Base-by-base conservation (phyloP, 2,329 filamentous ascomycete genomes). In the Cladobotryum mycophilum region DNA sequence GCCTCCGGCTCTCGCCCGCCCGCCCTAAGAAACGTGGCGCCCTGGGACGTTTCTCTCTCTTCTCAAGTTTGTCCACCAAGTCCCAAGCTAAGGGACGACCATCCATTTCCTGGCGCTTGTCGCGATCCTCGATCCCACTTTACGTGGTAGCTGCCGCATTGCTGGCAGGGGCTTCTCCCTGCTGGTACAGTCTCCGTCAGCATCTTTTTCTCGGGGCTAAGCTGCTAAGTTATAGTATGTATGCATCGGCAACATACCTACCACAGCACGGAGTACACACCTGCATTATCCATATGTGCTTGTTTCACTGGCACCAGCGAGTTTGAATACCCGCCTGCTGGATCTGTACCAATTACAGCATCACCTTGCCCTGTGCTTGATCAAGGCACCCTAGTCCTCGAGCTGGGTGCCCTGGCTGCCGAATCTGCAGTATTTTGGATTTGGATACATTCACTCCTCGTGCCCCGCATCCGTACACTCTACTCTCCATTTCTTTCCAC, bases 61-160 rank as follows among this genome's bases (percentile, higher is more conserved):
- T 35, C 51, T 45, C 40, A 36, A 33, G 25, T 30, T 47, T 34
- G n/a, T 15, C 30, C 38, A 48, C 17, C 46, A 38, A 48, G 33
- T 47, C 33, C 17, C 25, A 20, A 34, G 30, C 22, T 41, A 34
- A 52, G 45, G 41, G 46, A 53, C 18, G 48, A 51, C 49, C 48
- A 41, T n/a, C 43, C 48, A 45, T 40, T 53, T 49, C 48, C 49
- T 51, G 44, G 48, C 49, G 47, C 53, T 45, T 54, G 55, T 47
- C 45, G 45, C 55, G 51, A 53, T 50, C 44, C 51, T 44, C 50
- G 48, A 53, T 55, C 42, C 44, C 25, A 20, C n/a, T 8, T 37
- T 20, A 15, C 17, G 15, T 46, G 33, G 38, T 48, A 48, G 46
- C 25, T 35, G 46, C 46, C 46, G 46, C 40, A 14, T 36, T 25